These are phyloP conservation scores for Neurospora sp. DNA, from an alignment of 495 filamentous ascomycete genomes.

Conservation along the genomic window DNA sequence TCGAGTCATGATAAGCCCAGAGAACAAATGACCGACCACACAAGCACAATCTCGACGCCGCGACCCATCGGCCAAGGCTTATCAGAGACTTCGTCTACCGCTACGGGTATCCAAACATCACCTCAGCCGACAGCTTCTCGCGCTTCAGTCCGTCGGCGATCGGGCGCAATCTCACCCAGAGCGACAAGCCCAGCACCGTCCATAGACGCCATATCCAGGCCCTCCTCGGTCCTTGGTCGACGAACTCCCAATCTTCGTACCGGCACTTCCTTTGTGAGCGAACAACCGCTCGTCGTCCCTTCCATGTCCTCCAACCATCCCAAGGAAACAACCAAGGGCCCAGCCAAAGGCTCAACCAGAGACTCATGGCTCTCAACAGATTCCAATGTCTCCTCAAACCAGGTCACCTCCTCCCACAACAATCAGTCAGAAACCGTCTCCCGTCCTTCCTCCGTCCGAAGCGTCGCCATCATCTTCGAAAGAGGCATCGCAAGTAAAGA, in stretches of 20 bases:
- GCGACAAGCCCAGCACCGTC: neutral
- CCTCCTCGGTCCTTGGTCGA: neutral
- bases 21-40: neutral
- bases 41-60: neutral
- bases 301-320: neutral
- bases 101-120: neutral
- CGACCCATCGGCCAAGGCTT: neutral
- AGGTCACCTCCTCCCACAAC: neutral
- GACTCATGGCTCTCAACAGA: neutral
- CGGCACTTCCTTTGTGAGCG: slow-evolving; percentile 16
- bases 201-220: neutral
- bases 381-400: neutral
- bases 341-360: neutral
- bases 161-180: neutral
- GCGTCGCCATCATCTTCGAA: neutral
- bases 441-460: neutral
- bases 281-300: slow-evolving; percentile 15
- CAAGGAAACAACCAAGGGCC: neutral
- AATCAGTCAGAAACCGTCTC: neutral
- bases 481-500: neutral
- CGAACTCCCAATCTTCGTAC: neutral
- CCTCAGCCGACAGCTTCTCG: neutral
- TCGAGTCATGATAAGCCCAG: neutral
- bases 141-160: neutral
- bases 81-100: neutral